Percentiles rank a stretch among this genome's conserved stretches.
phyloP scores from a whole-genome alignment of 352 stramenopile species.

The Phytophthora nicotianae region DNA sequence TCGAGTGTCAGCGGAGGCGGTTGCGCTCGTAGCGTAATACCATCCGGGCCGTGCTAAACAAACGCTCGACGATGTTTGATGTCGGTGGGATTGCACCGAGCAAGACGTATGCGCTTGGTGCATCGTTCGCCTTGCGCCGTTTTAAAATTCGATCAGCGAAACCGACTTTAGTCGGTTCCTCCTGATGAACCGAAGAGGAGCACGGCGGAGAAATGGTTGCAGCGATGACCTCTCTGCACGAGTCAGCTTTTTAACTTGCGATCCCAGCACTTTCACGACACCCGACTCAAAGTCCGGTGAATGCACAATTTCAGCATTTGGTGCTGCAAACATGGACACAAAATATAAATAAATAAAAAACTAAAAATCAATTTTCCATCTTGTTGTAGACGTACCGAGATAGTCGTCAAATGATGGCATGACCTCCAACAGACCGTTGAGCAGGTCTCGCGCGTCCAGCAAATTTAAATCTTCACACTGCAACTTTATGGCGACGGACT shows the following conservation, averaged over 20 bases:
- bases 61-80: conserved; percentile 5
- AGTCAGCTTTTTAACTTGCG: background rate
- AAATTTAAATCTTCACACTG: conserved; percentile 4
- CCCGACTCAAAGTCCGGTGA: background rate
- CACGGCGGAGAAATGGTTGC: background rate
- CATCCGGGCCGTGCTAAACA: too few relatives aligned
- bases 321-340: conserved; percentile 7
- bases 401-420: background rate
- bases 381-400: conserved; percentile 6
- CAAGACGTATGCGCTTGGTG: background rate
- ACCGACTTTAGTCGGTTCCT: background rate
- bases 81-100: conserved; percentile 3
- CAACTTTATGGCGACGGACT: conserved; percentile 7
- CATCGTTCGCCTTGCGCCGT: background rate
- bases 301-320: conserved; percentile 2
- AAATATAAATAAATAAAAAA: background rate
- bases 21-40: conserved; percentile 2
- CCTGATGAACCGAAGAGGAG: background rate
- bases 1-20: background rate
- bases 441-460: conserved; percentile 3
- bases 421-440: conserved; percentile 7
- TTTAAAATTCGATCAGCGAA: background rate
- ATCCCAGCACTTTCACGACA: conserved; percentile 8
- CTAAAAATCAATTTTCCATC: background rate
- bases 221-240: background rate